Evolutionary conservation across 2,329 filamentous ascomycete genomes (phyloP).

Genomic region (Fusarium albosuccineum): DNA sequence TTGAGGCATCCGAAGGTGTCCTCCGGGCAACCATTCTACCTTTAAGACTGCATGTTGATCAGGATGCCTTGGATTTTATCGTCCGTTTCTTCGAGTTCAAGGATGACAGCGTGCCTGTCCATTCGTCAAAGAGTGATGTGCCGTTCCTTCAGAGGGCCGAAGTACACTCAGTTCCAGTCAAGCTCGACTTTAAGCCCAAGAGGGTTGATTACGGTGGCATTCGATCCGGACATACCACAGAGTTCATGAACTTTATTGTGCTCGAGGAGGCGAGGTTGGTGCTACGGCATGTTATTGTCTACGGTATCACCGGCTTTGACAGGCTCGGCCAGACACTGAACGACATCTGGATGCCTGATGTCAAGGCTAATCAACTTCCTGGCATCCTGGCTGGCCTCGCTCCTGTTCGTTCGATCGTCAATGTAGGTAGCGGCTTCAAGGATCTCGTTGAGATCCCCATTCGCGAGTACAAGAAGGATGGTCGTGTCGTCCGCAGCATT

Average conservation of each 20-base stretch:
- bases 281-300: conserved; percentile 89
- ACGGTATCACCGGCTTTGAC: conserved; percentile 92
- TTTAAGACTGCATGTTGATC: conserved; percentile 92
- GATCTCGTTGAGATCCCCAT: conserved; percentile 92
- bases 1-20: conserved; percentile 91
- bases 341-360: conserved; percentile 96
- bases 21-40: conserved; percentile 84
- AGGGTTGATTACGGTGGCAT: conserved; percentile 95
- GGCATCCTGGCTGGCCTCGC: conserved; percentile 90
- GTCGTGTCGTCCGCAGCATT: conserved; percentile 89
- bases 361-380: conserved; percentile 89
- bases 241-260: conserved; percentile 99
- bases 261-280: conserved; percentile 90
- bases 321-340: conserved; percentile 90
- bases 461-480: conserved; percentile 93
- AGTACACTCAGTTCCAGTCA: conserved; percentile 84
- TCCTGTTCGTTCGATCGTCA: conserved; percentile 89
- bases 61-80: conserved; percentile 97
- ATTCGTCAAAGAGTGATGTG: conserved; percentile 74
- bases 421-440: conserved; percentile 87
- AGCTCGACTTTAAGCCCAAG: conserved; percentile 96
- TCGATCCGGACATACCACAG: conserved; percentile 91
- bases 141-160: conserved; percentile 93
- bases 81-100: conserved; percentile 99
- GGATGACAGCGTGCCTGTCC: conserved; percentile 73